Conservation (phyloP, 2,329 filamentous ascomycete genomes). For the Clonostachys rhizophaga region DNA sequence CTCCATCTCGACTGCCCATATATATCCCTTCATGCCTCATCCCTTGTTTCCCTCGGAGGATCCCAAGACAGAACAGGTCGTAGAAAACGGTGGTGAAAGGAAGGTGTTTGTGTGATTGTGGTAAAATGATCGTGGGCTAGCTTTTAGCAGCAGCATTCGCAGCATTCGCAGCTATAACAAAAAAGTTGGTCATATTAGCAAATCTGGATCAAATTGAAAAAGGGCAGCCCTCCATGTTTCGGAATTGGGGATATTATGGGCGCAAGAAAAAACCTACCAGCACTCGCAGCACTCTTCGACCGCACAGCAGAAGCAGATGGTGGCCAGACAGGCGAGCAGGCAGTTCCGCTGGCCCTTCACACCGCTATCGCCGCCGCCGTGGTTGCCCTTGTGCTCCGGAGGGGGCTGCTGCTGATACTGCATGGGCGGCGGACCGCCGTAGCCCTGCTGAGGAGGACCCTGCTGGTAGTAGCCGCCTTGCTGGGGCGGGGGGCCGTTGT, state of each 20-base stretch:
- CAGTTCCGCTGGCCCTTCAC: slow-evolving; percentile 25
- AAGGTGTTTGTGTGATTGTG: not conserved
- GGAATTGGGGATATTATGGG: not conserved
- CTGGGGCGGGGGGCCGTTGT: slow-evolving; percentile 1
- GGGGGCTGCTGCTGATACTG: slow-evolving; percentile 33
- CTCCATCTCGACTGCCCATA: too few species aligned
- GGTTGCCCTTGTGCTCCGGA: slow-evolving; percentile 17
- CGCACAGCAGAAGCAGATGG: slow-evolving; percentile 45
- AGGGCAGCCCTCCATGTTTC: not conserved
- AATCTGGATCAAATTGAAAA: not conserved
- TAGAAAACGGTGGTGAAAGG: not conserved
- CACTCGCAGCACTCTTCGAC: slow-evolving; percentile 45
- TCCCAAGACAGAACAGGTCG: slow-evolving; percentile 1
- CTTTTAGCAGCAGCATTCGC: slow-evolving; percentile 30
- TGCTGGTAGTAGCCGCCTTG: not conserved
- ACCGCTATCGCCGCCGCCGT: slow-evolving; percentile 16
- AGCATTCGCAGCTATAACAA: slow-evolving; percentile 27
- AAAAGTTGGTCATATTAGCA: slow-evolving; percentile 1
- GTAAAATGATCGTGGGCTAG: too few species aligned
- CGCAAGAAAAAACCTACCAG: slow-evolving; percentile 26
- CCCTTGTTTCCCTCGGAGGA: too few species aligned
- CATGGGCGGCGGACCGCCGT: slow-evolving; percentile 25
- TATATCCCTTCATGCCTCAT: too few species aligned
- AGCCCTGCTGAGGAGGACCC: slow-evolving; percentile 1
- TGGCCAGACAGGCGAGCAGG: slow-evolving; percentile 39